Percentiles rank a stretch among this genome's conserved stretches.
These are phyloP conservation scores for Coniochaeta prunicola DNA, from an alignment of 2,329 filamentous ascomycete species.

Conservation along the genomic window DNA sequence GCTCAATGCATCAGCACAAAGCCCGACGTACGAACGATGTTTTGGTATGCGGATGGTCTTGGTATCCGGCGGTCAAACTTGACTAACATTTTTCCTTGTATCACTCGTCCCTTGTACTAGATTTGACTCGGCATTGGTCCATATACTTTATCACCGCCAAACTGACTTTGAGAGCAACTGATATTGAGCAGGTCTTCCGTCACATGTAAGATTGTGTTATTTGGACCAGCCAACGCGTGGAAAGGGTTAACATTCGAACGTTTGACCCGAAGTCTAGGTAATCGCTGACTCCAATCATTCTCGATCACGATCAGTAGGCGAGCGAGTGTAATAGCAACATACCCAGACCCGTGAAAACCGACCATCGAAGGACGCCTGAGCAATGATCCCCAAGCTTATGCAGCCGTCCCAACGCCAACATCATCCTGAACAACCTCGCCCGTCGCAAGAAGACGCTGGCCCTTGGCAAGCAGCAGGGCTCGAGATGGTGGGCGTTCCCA, in stretches of 20 bases:
- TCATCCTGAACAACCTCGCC: not conserved
- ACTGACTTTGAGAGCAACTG: not conserved
- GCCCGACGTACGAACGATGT: too few relatives aligned
- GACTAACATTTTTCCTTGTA: not conserved
- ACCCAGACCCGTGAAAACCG: not conserved
- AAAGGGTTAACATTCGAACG: not conserved
- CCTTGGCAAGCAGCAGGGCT: not conserved
- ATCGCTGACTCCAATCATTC: not conserved
- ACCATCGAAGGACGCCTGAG: not conserved
- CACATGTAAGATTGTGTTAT: not conserved
- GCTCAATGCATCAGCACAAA: too few relatives aligned
- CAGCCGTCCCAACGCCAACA: not conserved
- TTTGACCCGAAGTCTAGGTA: not conserved
- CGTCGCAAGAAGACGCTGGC: not conserved
- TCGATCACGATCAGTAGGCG: not conserved
- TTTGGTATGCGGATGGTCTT: too few relatives aligned
- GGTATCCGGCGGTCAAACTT: not conserved
- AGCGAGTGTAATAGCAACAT: not conserved
- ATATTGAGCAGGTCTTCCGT: not conserved
- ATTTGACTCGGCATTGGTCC: not conserved
- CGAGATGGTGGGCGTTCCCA: not conserved
- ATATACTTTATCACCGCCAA: not conserved
- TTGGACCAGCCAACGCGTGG: not conserved
- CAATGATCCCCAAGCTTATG: not conserved
- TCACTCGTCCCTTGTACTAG: too few relatives aligned